Conservation (phyloP, 176 grass and related monocot species). For the Carex cristatella region DNA sequence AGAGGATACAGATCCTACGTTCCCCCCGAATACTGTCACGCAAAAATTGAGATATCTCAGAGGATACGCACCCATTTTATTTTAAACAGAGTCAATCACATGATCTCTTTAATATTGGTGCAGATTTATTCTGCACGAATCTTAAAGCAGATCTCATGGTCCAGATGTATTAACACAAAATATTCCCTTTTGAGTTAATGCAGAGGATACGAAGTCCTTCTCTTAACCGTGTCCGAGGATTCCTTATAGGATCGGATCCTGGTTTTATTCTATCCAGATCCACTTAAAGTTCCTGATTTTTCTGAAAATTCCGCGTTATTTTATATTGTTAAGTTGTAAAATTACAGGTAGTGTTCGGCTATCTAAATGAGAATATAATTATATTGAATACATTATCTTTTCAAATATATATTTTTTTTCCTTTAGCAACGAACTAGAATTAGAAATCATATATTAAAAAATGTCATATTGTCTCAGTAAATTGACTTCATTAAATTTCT, state of each 20-base stretch:
- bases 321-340: not conserved
- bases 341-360: not conserved
- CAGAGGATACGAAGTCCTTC: not conserved
- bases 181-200: too few relatives aligned
- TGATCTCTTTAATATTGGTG: too few relatives aligned
- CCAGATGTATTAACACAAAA: too few relatives aligned
- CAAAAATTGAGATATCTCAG: too few relatives aligned
- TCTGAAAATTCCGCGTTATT: not conserved
- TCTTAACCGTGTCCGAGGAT: not conserved
- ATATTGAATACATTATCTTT: not conserved
- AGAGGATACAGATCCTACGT: too few relatives aligned
- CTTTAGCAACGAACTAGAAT: not conserved
- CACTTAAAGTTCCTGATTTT: not conserved
- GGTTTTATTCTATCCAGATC: not conserved
- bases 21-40: too few relatives aligned
- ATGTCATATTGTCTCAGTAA: not conserved
- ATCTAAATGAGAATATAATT: not conserved
- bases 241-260: not conserved
- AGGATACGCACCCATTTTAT: too few relatives aligned
- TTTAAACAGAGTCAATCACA: too few relatives aligned
- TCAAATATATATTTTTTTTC: not conserved
- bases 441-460: not conserved
- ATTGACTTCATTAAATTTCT: not conserved
- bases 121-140: too few relatives aligned
- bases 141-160: too few relatives aligned